Base-by-base conservation (phyloP, 2,329 filamentous ascomycete species). In the Hymenoscyphus repandus region DNA sequence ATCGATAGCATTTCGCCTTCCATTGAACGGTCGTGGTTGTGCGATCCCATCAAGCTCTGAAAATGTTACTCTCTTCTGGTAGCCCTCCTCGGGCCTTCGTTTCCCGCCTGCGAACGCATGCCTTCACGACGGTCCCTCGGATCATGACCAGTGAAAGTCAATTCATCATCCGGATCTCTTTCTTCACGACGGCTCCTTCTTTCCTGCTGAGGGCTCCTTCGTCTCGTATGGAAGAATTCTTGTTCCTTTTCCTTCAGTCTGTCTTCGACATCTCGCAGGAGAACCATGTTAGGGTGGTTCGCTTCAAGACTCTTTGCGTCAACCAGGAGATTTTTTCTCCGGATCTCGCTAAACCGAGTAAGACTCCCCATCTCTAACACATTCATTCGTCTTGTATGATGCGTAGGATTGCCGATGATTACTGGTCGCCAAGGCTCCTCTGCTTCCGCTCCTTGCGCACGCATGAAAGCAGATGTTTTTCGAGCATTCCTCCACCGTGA, bases 331-430 rank as follows among this genome's bases (percentile, higher is more conserved):
- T 85, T 85, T 62, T 74, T 78, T 58, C 70, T 75, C 53, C 80
- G 73, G 53, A 91, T 89, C 66, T 90, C 86, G 20, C 79, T 85
- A 83, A 85, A 91, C 37, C 87, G 73, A 45, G 78, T 85, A 73
- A 85, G 72, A 33, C 72, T 69, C 0, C 87, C 86, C 52, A 88
- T 69, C 66, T 91, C 87, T 13, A 91, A 70, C 20, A 89, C 65
- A 63, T 80, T 89, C 75, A 90, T 82, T 53, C 83, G 76, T 45
- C 87, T 76, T 61, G 78, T 80, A 66, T 82, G 84, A 42, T 83
- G 80, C 40, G 79, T 80, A 11, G 86, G 85, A 62, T 87, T 85
- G 11, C 86, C 86, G 63, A 89, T 80, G 56, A 90, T 78, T 27
- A 83, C 74, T 1, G 86, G 82, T 51, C 79, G 79, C 85, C 83